Evolutionary conservation across 805 yeast genomes (phyloP), one percentile per base, ranked within the genome.

Genomic region (Candida anglica): DNA sequence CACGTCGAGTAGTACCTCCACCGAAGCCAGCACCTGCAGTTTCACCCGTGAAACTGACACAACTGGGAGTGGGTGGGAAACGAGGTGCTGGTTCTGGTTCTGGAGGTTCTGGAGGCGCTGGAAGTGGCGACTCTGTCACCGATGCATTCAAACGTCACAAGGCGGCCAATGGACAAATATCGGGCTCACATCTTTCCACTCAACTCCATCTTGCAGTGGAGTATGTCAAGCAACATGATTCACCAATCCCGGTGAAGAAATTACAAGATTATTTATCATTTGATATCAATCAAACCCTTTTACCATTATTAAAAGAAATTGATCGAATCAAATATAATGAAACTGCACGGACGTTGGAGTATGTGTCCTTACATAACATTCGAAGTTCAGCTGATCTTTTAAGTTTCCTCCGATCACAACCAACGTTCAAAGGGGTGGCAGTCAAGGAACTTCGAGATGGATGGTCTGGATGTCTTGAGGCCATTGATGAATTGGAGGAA

Each of bases 141-240:
- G 69, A 63, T 38, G 60, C 57, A 10, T 47, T 59, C 27, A 66
- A 64, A 36, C 53, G 65, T 30, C 71, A 52, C 36, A 60, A 48
- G 45, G 48, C 52, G 19, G 34, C 41, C 27, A 32, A 39, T 39
- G 52, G 43, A 6, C 53, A 47, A 23, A 50, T 64, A 39, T 56
- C 68, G n/a, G 71, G 72, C 1, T 53, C 85, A 45, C 94, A 86
- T 54, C 72, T 83, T 37, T 85, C 95, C 4, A 89, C 97, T 3
- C 86, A 87, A 54, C 69, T 93, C 34, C 81, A 86, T 50, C 76
- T 88, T 53, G 97, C 98, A 1, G 93, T 93, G 14, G 98, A 93
- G 53, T 85, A 79, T 53, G 79, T 93, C 40, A 89, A 87, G 59
- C 60, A 63, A 31, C 71, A 77, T 37, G 95, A 86, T 43, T 58